Percentiles rank a stretch among this genome's conserved stretches.
Conservation (phyloP, 805 yeast genomes). For the Kodamaea sagamina region DNA sequence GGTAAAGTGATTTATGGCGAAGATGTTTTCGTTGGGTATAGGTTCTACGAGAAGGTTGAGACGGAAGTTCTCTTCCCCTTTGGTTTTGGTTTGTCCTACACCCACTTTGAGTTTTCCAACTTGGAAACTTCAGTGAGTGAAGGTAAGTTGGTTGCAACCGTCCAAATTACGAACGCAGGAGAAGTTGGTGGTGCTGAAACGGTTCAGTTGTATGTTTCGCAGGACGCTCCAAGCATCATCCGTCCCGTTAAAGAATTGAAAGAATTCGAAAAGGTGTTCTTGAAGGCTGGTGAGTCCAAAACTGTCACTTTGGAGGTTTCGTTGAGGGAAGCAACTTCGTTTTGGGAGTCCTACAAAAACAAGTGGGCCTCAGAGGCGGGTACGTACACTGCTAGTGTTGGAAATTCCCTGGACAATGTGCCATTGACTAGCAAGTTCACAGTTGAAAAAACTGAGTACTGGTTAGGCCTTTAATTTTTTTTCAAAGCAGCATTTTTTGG, state of each 20-base stretch:
- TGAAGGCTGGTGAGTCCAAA: conserved; percentile 47
- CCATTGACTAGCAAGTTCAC: conserved; percentile 7
- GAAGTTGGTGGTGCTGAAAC: conserved; percentile 51
- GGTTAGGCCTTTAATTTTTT: conserved; percentile 11
- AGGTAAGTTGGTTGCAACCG: conserved; percentile 31
- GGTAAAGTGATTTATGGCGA: conserved; percentile 64
- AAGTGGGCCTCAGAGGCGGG: conserved; percentile 57
- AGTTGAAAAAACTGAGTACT: conserved; percentile 10
- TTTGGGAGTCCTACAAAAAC: conserved; percentile 49
- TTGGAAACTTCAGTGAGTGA: conserved; percentile 33
- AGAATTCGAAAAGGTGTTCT: conserved; percentile 52
- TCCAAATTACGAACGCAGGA: conserved; percentile 52
- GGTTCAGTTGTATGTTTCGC: conserved; percentile 54
- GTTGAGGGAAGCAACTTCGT: conserved; percentile 54
- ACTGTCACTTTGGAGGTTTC: conserved; percentile 40
- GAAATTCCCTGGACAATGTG: conserved; percentile 19
- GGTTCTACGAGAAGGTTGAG: conserved; percentile 56
- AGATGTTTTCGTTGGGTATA: conserved; percentile 64
- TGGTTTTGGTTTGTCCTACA: conserved; percentile 64
- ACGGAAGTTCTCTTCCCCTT: conserved; percentile 56
- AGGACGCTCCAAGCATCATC: conserved; percentile 37
- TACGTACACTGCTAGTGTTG: conserved; percentile 48
- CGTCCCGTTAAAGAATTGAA: conserved; percentile 64
- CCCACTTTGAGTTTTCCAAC: conserved; percentile 46
- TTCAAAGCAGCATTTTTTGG: too few relatives aligned